Evolutionary conservation across 2,329 filamentous ascomycete species (phyloP).

Genomic region (Pseudogymnoascus sp.): DNA sequence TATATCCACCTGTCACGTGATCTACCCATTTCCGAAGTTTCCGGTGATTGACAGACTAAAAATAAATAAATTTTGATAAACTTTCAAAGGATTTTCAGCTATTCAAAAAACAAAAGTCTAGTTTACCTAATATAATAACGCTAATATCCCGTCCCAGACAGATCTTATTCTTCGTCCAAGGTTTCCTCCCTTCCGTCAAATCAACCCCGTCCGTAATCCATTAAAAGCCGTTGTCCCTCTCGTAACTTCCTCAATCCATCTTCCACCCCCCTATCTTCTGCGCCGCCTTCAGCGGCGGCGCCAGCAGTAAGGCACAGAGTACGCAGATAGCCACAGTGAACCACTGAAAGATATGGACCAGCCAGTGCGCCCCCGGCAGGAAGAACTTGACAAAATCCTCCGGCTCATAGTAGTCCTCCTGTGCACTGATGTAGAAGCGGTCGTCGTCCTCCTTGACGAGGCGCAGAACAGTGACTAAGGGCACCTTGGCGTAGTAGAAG

Average conservation of each 20-base stretch:
- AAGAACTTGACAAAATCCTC: slow-evolving; percentile 70
- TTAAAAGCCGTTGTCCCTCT: not conserved
- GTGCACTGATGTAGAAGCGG: slow-evolving; percentile 63
- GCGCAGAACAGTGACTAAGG: slow-evolving; percentile 58
- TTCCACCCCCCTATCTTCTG: slow-evolving; percentile 27
- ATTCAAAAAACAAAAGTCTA: too few species aligned
- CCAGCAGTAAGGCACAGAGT: slow-evolving; percentile 43
- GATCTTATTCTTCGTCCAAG: not conserved
- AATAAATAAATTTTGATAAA: not conserved
- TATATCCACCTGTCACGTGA: not conserved
- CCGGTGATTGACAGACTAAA: slow-evolving; percentile 1
- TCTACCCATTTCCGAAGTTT: not conserved
- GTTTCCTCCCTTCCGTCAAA: not conserved
- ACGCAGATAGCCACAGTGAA: slow-evolving; percentile 57
- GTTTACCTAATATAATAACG: too few species aligned
- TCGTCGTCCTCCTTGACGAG: slow-evolving; percentile 37
- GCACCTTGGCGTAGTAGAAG: slow-evolving; percentile 59
- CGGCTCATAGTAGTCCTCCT: slow-evolving; percentile 75
- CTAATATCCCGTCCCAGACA: not conserved
- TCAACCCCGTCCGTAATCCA: not conserved
- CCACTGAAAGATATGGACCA: slow-evolving; percentile 56
- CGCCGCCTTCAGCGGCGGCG: slow-evolving; percentile 42
- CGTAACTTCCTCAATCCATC: not conserved
- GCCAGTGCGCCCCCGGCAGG: slow-evolving; percentile 43
- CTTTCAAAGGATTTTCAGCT: not conserved